Percentiles rank a stretch among this genome's conserved stretches.
Evolutionary conservation across 2,329 filamentous ascomycete species (phyloP).

Genomic region (Pestalotiopsis sp.): DNA sequence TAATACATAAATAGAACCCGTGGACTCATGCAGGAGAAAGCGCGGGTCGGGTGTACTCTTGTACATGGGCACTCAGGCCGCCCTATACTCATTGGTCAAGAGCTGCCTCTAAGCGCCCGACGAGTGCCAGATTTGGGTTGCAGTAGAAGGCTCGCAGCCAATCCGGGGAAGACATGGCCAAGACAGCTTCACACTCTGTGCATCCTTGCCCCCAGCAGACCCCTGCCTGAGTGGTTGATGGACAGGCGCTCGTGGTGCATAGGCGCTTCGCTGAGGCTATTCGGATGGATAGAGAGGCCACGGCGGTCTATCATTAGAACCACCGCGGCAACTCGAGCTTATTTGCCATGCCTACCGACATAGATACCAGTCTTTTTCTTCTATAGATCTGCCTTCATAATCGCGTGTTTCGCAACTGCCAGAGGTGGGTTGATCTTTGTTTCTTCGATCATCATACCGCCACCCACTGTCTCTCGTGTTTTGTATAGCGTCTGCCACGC

Average conservation of each 20-base stretch:
- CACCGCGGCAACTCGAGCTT: background rate
- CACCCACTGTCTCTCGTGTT: conserved; percentile 14
- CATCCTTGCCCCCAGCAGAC: conserved; percentile 19
- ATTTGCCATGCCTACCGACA: conserved; percentile 6
- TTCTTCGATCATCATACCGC: conserved; percentile 20
- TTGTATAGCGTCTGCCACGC: conserved; percentile 8
- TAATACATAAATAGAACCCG: background rate
- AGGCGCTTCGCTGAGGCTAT: conserved; percentile 16
- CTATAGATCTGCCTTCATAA: conserved; percentile 25
- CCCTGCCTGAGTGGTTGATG: conserved; percentile 11
- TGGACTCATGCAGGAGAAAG: background rate
- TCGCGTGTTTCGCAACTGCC: conserved; percentile 20
- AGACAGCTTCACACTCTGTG: background rate
- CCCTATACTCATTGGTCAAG: conserved; percentile 10
- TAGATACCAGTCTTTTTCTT: conserved; percentile 21
- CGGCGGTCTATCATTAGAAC: conserved; percentile 15
- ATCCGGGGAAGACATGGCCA: conserved; percentile 11
- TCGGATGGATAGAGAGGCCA: background rate
- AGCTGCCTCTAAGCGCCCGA: conserved; percentile 5
- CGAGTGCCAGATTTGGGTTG: conserved; percentile 3
- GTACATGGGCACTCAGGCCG: background rate
- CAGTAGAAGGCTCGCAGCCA: conserved; percentile 9
- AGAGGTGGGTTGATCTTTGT: conserved; percentile 17
- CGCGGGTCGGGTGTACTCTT: background rate
- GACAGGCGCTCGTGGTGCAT: conserved; percentile 13